Evolutionary conservation across 352 stramenopile species (phyloP).

Genomic region (Globisporangium cylindrosporum): DNA sequence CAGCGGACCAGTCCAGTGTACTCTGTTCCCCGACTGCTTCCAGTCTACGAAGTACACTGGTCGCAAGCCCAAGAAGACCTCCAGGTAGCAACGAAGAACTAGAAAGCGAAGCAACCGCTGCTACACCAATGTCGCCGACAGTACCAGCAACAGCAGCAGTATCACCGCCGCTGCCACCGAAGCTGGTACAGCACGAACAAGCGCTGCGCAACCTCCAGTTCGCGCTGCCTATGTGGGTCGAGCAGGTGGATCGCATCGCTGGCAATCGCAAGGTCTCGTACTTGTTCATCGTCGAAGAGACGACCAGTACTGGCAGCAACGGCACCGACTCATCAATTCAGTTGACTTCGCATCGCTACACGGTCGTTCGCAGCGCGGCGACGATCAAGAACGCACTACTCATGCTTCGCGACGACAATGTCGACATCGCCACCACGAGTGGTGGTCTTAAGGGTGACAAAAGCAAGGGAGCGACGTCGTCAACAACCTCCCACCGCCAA

Average conservation of each 20-base stretch:
- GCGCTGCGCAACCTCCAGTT: conserved; percentile 45
- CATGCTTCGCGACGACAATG: conserved; percentile 27
- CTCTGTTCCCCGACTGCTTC: conserved; percentile 17
- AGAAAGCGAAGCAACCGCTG: background rate
- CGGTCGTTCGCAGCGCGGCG: conserved; percentile 50
- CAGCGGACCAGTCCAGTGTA: background rate
- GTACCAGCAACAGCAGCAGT: background rate
- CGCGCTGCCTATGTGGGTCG: conserved; percentile 64
- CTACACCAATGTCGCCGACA: background rate
- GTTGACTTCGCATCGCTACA: conserved; percentile 14
- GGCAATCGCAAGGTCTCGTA: conserved; percentile 71
- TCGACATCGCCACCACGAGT: background rate
- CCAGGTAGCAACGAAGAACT: background rate
- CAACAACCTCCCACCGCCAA: conserved; percentile 23
- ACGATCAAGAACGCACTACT: conserved; percentile 66
- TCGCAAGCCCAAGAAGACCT: background rate
- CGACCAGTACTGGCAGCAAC: background rate
- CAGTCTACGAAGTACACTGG: conserved; percentile 8
- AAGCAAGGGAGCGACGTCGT: conserved; percentile 2
- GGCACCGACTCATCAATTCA: background rate
- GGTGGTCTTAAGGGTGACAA: conserved; percentile 11
- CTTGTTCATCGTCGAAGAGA: conserved; percentile 51
- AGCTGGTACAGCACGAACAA: conserved; percentile 23
- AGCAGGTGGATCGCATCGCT: conserved; percentile 53
- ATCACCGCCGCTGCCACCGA: conserved; percentile 9